phyloP scores from a whole-genome alignment of 345 rosid species.

The Citrus glauca region DNA sequence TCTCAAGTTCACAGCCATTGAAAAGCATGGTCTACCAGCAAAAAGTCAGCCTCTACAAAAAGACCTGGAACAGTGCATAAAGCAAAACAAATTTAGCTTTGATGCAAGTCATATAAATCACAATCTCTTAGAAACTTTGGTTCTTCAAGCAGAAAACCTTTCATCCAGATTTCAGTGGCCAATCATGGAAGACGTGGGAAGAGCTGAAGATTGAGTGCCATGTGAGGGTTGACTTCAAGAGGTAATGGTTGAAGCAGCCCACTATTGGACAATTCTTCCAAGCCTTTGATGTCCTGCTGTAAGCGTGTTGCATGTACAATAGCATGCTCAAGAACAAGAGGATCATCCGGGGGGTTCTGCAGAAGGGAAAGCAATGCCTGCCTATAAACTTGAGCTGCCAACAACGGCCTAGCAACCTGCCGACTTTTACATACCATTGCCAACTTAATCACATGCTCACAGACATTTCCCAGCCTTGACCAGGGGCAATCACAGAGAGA shows the following conservation, averaged over 20 bases:
- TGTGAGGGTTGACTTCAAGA: slow-evolving; percentile 27
- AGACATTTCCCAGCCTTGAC: slow-evolving; percentile 44
- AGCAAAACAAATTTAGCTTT: not conserved
- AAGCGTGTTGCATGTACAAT: slow-evolving; percentile 33
- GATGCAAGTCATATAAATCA: slow-evolving; percentile 8
- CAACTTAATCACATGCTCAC: slow-evolving; percentile 51
- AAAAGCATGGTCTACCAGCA: too few species aligned
- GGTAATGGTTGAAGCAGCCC: slow-evolving; percentile 43
- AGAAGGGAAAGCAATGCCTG: slow-evolving; percentile 43
- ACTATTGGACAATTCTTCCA: slow-evolving; percentile 48
- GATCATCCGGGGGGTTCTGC: slow-evolving; percentile 45
- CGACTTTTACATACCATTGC: slow-evolving; percentile 41
- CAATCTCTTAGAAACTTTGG: not conserved
- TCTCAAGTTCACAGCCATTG: not conserved
- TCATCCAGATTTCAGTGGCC: not conserved
- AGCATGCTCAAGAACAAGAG: slow-evolving; percentile 45
- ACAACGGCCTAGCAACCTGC: slow-evolving; percentile 44
- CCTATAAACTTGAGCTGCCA: slow-evolving; percentile 39
- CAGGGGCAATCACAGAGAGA: slow-evolving; percentile 44
- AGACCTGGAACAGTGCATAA: slow-evolving; percentile 31
- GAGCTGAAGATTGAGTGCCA: slow-evolving; percentile 23
- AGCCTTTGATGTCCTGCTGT: slow-evolving; percentile 45
- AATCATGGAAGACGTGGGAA: slow-evolving; percentile 28
- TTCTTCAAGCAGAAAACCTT: not conserved
- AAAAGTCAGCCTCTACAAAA: not conserved